Conservation (phyloP, 257 asterid genomes). For the Nyctanthes arbortristis region DNA sequence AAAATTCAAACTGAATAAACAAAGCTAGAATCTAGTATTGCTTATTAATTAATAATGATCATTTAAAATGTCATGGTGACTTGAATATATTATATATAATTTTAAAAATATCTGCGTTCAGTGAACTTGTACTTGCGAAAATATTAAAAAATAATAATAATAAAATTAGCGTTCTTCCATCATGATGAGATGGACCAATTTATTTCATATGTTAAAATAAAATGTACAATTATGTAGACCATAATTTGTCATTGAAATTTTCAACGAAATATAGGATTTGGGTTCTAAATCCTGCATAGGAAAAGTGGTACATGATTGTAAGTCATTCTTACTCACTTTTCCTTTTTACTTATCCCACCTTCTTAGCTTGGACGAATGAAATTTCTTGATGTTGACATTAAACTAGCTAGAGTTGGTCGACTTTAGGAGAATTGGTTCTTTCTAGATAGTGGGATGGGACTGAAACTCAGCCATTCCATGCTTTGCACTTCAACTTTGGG, state of each 20-base stretch:
- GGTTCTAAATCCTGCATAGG: neutral
- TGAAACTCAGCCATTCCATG: neutral
- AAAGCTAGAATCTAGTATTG: neutral
- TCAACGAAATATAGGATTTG: neutral
- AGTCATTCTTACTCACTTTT: neutral
- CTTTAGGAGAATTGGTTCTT: neutral
- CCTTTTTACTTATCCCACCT: neutral
- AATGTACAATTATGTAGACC: neutral
- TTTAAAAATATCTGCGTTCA: neutral
- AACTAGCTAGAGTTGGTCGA: constrained; percentile 1
- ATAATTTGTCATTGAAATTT: neutral
- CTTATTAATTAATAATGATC: neutral
- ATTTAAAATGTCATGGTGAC: no score
- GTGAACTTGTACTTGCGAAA: constrained; percentile 1
- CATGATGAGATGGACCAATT: neutral
- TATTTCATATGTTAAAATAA: neutral
- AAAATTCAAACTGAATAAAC: neutral
- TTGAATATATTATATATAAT: no score
- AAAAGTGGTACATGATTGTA: neutral
- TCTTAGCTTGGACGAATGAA: neutral
- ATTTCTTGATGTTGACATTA: neutral
- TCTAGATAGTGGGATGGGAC: neutral
- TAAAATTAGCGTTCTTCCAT: neutral
- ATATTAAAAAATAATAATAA: neutral
- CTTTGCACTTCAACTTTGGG: no score